Evolutionary conservation across 441 rosid genomes (phyloP).

Genomic region (Raphanus hybrid): DNA sequence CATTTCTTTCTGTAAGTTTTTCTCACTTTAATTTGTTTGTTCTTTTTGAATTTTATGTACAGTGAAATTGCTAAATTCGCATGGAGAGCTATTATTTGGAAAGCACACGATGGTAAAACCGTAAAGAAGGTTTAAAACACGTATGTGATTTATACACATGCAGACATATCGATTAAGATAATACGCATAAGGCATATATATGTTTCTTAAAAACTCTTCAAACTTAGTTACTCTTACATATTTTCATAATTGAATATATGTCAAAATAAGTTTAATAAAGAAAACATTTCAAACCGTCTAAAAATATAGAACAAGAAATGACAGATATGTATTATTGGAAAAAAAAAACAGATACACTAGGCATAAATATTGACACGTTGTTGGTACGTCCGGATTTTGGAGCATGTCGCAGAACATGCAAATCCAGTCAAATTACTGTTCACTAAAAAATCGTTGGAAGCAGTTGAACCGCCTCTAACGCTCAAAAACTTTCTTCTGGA

Average conservation of each 20-base stretch:
- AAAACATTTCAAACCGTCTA: not conserved
- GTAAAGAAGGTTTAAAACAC: not conserved
- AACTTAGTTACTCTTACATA: not conserved
- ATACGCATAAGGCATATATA: not conserved
- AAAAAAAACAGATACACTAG: slow-evolving; percentile 14
- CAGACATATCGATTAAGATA: not conserved
- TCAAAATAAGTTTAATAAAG: not conserved
- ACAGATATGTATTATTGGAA: not conserved
- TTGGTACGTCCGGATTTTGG: slow-evolving; percentile 20
- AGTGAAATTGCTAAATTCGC: not conserved
- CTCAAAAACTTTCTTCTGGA: not conserved
- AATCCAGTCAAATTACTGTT: slow-evolving; percentile 4
- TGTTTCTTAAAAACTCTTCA: not conserved
- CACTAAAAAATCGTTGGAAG: not conserved
- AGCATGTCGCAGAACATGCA: slow-evolving; percentile 21
- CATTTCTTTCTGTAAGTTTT: slow-evolving; percentile 6
- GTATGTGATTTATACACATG: not conserved
- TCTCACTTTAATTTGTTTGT: slow-evolving; percentile 1
- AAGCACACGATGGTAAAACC: not conserved
- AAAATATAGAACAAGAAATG: not conserved
- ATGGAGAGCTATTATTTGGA: not conserved
- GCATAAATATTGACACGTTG: slow-evolving; percentile 31
- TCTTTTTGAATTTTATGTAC: not conserved
- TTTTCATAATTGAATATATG: not conserved
- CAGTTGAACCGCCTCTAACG: slow-evolving; percentile 24